Conservation (phyloP, 305 asterid species). For the Fraxinus floribunda region DNA sequence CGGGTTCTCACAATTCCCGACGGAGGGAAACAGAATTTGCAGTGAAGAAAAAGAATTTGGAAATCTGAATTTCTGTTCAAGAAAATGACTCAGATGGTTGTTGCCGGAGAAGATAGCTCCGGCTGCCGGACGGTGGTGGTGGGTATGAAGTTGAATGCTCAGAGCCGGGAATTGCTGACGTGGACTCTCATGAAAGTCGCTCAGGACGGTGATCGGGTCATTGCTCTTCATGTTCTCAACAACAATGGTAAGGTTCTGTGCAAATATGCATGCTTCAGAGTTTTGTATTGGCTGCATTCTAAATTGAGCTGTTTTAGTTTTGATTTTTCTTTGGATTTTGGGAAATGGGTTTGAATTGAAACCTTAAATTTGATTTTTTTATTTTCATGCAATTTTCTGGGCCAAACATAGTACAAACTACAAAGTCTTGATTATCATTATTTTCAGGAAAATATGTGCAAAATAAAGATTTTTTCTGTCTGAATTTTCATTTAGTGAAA, state of each 20-base stretch:
- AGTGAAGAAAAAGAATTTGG: conserved; percentile 10
- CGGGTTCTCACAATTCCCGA: conserved; percentile 6
- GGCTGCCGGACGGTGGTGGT: conserved; percentile 71
- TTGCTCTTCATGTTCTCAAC: conserved; percentile 85
- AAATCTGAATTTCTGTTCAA: not conserved
- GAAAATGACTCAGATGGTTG: conserved; percentile 42
- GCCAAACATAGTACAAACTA: not conserved
- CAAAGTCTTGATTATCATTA: not conserved
- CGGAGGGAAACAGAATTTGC: not conserved
- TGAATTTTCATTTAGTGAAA: not conserved
- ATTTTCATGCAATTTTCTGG: not conserved
- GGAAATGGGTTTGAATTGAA: not conserved
- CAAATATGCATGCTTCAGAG: not conserved
- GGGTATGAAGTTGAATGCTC: conserved; percentile 76
- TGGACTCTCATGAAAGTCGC: conserved; percentile 95
- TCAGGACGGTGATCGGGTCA: conserved; percentile 79
- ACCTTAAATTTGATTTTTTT: not conserved
- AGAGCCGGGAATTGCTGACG: conserved; percentile 78
- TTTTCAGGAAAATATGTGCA: not conserved
- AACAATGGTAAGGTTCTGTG: conserved; percentile 48
- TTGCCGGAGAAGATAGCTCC: conserved; percentile 42
- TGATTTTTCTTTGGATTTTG: not conserved
- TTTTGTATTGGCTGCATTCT: not conserved
- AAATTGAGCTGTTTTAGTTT: not conserved
- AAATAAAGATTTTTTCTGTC: not conserved